These are phyloP conservation scores for Dictyostelium firmibasis DNA, from an alignment of 78 protist genomes.

Conservation along the genomic window DNA sequence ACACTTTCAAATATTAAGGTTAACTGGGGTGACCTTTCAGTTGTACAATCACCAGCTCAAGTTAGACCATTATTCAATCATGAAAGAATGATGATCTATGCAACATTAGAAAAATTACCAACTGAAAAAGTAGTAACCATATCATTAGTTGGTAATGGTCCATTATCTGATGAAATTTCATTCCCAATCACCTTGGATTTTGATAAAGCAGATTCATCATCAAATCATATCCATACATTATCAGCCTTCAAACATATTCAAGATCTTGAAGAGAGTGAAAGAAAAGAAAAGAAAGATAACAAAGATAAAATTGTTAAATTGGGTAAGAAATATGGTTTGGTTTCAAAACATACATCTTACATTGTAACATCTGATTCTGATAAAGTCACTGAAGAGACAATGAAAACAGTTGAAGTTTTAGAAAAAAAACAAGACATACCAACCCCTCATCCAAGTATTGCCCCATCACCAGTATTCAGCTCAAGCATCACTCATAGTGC, in stretches of 20 bases:
- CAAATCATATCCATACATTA: constrained; percentile 7
- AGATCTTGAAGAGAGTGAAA: constrained; percentile 34
- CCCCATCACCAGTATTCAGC: not conserved
- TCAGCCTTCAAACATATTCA: constrained; percentile 7
- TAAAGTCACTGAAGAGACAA: constrained; percentile 35
- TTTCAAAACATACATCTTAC: constrained; percentile 45
- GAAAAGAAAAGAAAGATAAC: not conserved
- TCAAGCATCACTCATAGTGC: not conserved
- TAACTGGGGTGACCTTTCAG: constrained; percentile 16
- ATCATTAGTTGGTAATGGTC: constrained; percentile 29
- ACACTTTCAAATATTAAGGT: constrained; percentile 47
- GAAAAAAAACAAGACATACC: not conserved
- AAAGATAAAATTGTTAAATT: constrained; percentile 24
- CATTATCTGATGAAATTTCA: not conserved
- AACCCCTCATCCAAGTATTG: not conserved
- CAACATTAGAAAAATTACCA: not conserved
- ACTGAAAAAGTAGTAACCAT: not conserved
- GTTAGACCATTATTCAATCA: constrained; percentile 54
- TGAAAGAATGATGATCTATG: constrained; percentile 60
- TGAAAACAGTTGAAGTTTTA: constrained; percentile 26
- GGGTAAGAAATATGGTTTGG: constrained; percentile 33
- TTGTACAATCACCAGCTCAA: constrained; percentile 11
- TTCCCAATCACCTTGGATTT: constrained; percentile 25
- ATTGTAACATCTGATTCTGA: constrained; percentile 35
- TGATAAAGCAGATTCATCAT: not conserved